Evolutionary conservation across 75 land plant genomes (phyloP).

Genomic region (Pinus tabuliformis): DNA sequence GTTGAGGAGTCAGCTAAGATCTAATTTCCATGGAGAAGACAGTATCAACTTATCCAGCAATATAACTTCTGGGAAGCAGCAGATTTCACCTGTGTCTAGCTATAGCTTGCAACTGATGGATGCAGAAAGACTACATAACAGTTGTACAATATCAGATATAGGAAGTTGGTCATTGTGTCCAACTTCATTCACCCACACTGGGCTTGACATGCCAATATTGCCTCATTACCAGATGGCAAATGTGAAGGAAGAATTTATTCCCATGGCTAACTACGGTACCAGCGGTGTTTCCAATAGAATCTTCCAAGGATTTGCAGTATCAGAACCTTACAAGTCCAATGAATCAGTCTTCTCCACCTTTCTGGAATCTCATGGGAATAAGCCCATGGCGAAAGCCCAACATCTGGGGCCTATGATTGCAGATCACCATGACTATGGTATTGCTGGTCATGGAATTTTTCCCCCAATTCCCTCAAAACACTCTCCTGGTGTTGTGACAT

Average conservation of each 20-base stretch:
- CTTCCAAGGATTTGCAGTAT: neutral
- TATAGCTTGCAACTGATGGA: neutral
- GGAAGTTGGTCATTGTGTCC: conserved; percentile 8
- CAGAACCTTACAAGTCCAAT: conserved; percentile 3
- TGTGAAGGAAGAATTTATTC: conserved; percentile 9
- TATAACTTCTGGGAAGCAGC: conserved; percentile 1
- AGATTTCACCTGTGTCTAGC: neutral
- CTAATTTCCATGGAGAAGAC: conserved; percentile 5
- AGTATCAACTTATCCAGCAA: neutral
- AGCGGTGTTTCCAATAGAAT: neutral
- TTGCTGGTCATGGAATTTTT: neutral
- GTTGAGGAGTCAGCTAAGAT: conserved; percentile 1
- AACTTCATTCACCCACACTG: neutral
- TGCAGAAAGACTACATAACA: neutral
- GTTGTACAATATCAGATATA: conserved; percentile 4
- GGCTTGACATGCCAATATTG: conserved; percentile 2
- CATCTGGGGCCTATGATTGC: conserved; percentile 6
- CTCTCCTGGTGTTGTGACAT: neutral
- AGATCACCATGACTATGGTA: conserved; percentile 1
- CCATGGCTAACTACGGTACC: conserved; percentile 3
- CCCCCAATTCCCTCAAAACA: conserved; percentile 1
- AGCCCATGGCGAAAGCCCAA: neutral
- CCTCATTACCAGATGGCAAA: neutral
- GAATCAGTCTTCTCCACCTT: neutral
- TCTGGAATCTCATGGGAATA: neutral